Evolutionary conservation across 164 flowering plant genomes (phyloP).

Genomic region (Berberis vulgaris): DNA sequence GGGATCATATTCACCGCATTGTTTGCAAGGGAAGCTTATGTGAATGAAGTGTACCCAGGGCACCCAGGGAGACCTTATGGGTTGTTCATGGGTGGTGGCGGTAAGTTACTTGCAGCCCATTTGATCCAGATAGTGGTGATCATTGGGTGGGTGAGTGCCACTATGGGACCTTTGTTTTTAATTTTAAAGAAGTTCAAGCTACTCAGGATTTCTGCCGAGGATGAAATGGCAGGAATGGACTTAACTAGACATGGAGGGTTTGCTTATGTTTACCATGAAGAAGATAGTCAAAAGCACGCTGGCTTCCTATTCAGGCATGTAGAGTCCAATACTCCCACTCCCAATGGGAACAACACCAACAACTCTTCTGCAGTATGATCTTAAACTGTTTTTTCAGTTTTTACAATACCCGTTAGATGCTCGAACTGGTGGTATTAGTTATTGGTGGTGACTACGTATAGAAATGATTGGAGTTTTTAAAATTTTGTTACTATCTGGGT

Average conservation of each 20-base stretch:
- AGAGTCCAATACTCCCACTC: slow-evolving; percentile 7
- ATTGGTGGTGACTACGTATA: neutral
- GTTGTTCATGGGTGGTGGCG: slow-evolving; percentile 67
- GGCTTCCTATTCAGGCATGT: slow-evolving; percentile 14
- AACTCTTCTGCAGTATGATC: no score
- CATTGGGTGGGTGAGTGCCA: slow-evolving; percentile 58
- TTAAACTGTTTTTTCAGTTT: neutral
- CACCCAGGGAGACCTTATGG: slow-evolving; percentile 43
- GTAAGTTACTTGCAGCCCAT: slow-evolving; percentile 55
- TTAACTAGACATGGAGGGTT: slow-evolving; percentile 69
- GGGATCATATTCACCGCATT: slow-evolving; percentile 63
- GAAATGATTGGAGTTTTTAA: no score
- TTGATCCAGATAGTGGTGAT: slow-evolving; percentile 42
- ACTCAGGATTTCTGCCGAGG: slow-evolving; percentile 44
- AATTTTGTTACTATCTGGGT: neutral
- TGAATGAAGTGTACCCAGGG: slow-evolving; percentile 39
- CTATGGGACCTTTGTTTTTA: slow-evolving; percentile 69
- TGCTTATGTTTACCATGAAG: slow-evolving; percentile 28
- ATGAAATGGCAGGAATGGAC: slow-evolving; percentile 67
- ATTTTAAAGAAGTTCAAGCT: slow-evolving; percentile 39
- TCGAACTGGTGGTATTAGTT: neutral
- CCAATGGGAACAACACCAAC: neutral
- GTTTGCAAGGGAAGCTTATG: slow-evolving; percentile 50
- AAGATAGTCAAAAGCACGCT: slow-evolving; percentile 1
- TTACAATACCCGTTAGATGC: neutral